These are phyloP conservation scores for Cladorrhinum sp. DNA, from an alignment of 2,329 filamentous ascomycete species.

Conservation along the genomic window DNA sequence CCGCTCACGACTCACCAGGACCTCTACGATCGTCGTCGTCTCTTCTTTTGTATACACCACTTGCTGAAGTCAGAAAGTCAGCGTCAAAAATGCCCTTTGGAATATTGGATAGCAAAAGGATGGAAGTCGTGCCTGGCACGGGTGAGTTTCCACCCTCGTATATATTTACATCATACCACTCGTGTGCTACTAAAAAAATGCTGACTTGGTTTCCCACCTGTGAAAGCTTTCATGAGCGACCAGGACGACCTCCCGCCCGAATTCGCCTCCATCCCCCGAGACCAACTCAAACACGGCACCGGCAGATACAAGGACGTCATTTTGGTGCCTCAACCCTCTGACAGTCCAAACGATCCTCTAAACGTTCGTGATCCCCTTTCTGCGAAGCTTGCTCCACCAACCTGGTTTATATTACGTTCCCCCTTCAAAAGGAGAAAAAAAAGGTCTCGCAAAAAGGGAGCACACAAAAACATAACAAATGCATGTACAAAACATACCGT, in stretches of 20 bases:
- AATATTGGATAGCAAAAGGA: conserved; percentile 43
- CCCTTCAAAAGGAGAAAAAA: too few relatives aligned
- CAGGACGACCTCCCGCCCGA: conserved; percentile 45
- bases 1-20: neutral
- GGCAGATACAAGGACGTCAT: conserved; percentile 36
- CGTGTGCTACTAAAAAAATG: neutral
- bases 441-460: too few relatives aligned
- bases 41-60: neutral
- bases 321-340: conserved; percentile 44
- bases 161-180: too few relatives aligned
- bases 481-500: neutral
- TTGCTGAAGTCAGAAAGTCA: neutral
- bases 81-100: conserved; percentile 46
- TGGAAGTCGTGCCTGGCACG: conserved; percentile 48
- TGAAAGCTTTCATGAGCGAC: conserved; percentile 44
- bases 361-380: conserved; percentile 35
- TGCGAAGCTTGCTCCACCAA: neutral
- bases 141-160: conserved; percentile 31
- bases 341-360: conserved; percentile 48
- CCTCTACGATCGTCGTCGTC: neutral
- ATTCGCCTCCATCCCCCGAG: conserved; percentile 41
- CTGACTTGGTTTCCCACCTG: neutral
- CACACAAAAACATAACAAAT: too few relatives aligned
- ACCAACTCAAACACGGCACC: conserved; percentile 39
- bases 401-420: too few relatives aligned